phyloP scores from a whole-genome alignment of 805 yeast species.

The Blastobotrys americana region DNA sequence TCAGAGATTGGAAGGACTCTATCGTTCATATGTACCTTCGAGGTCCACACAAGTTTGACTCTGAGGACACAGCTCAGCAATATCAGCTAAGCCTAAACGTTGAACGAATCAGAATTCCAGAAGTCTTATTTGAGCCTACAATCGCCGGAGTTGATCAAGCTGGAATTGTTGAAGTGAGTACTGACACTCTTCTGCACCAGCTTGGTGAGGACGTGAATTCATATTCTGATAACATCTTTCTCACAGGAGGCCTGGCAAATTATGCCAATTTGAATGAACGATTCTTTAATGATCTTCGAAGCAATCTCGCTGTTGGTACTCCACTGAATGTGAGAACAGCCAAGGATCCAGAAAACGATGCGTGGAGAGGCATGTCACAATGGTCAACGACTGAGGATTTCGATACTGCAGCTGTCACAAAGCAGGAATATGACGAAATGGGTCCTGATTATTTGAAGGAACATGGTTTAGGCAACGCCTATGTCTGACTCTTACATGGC shows the following conservation, averaged over 20 bases:
- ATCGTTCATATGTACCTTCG: slow-evolving; percentile 74
- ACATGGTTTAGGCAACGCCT: slow-evolving; percentile 69
- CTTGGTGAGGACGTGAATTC: slow-evolving; percentile 45
- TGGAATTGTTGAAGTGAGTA: slow-evolving; percentile 74
- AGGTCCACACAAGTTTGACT: slow-evolving; percentile 83
- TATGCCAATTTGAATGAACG: slow-evolving; percentile 63
- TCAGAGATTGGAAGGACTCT: slow-evolving; percentile 79
- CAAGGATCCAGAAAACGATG: slow-evolving; percentile 61
- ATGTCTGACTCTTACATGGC: too few relatives aligned
- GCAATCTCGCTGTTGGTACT: slow-evolving; percentile 62
- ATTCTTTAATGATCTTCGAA: slow-evolving; percentile 58
- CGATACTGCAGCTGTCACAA: slow-evolving; percentile 46
- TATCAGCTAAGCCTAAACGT: slow-evolving; percentile 88
- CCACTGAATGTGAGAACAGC: slow-evolving; percentile 58
- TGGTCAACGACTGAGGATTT: slow-evolving; percentile 54
- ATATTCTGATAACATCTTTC: slow-evolving; percentile 46
- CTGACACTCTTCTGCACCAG: slow-evolving; percentile 45
- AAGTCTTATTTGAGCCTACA: slow-evolving; percentile 82
- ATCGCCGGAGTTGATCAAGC: slow-evolving; percentile 96
- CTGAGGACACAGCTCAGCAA: slow-evolving; percentile 74
- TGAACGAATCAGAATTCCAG: slow-evolving; percentile 89
- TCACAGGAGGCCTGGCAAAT: slow-evolving; percentile 79
- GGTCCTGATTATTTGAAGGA: slow-evolving; percentile 88
- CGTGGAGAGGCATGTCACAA: slow-evolving; percentile 92
- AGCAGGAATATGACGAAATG: slow-evolving; percentile 73